These are phyloP conservation scores for Emydomyces testavorans DNA, from an alignment of 2,329 filamentous ascomycete species.

Conservation along the genomic window DNA sequence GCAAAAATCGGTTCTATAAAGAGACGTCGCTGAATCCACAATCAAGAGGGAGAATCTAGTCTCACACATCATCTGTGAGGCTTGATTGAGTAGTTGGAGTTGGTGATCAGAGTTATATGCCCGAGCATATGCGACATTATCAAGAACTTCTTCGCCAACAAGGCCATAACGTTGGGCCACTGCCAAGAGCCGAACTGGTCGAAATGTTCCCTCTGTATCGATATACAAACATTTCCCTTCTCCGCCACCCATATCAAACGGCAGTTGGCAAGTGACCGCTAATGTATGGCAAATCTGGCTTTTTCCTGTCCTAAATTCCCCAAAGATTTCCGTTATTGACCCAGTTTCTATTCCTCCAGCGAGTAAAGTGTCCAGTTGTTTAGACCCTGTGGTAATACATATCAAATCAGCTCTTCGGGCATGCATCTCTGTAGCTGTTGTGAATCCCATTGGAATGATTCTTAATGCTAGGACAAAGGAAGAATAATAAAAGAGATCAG, in stretches of 20 bases:
- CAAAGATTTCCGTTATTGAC: slow-evolving; percentile 95
- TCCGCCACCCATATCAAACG: slow-evolving; percentile 97
- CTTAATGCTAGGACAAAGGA: slow-evolving; percentile 65
- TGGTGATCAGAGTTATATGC: slow-evolving; percentile 99
- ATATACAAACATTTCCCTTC: slow-evolving; percentile 98
- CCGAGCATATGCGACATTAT: slow-evolving; percentile 95
- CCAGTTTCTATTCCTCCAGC: slow-evolving; percentile 94
- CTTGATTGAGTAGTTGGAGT: slow-evolving; percentile 85
- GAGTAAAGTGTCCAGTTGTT: slow-evolving; percentile 88
- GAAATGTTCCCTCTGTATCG: slow-evolving; percentile 94
- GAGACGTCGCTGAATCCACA: slow-evolving; percentile 87
- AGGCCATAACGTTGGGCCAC: slow-evolving; percentile 91
- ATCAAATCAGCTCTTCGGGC: slow-evolving; percentile 92
- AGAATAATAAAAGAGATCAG: background rate
- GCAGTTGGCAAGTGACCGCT: slow-evolving; percentile 94
- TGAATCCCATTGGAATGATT: slow-evolving; percentile 96
- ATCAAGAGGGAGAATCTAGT: slow-evolving; percentile 92
- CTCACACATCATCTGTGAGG: slow-evolving; percentile 98
- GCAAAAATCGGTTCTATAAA: slow-evolving; percentile 93
- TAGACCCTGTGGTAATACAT: slow-evolving; percentile 94
- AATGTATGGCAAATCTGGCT: slow-evolving; percentile 97
- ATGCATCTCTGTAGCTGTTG: slow-evolving; percentile 98
- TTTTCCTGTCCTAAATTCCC: slow-evolving; percentile 95
- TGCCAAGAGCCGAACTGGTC: slow-evolving; percentile 77
- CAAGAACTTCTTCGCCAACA: slow-evolving; percentile 90